phyloP scores from a whole-genome alignment of 2,329 filamentous ascomycete genomes.

The Leptodontidium sp. region DNA sequence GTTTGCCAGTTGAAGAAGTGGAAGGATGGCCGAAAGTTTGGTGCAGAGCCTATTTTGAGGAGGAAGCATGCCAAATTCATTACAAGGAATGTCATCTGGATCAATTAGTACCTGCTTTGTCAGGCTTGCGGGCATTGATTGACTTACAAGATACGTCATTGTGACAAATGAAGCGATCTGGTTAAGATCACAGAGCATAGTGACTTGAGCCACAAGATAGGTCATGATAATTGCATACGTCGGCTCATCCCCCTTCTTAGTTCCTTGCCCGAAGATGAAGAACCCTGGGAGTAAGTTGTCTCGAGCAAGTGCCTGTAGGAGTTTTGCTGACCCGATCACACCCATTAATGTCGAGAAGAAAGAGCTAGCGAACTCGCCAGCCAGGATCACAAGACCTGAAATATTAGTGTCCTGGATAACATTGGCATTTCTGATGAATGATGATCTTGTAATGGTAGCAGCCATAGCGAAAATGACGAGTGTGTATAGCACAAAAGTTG shows the following conservation, averaged over 20 bases:
- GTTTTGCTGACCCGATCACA: slow-evolving; percentile 83
- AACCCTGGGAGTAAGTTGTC: slow-evolving; percentile 83
- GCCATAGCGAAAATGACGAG: slow-evolving; percentile 82
- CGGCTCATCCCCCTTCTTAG: slow-evolving; percentile 76
- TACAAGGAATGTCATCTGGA: slow-evolving; percentile 84
- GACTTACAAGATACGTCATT: slow-evolving; percentile 79
- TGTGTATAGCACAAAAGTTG: slow-evolving; percentile 80
- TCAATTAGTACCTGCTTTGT: slow-evolving; percentile 12
- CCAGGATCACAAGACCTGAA: slow-evolving; percentile 76
- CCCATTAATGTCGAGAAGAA: slow-evolving; percentile 91
- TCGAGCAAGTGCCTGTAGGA: slow-evolving; percentile 82
- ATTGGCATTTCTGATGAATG: slow-evolving; percentile 73
- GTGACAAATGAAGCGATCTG: slow-evolving; percentile 90
- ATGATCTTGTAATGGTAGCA: slow-evolving; percentile 75
- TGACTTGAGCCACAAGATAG: slow-evolving; percentile 77
- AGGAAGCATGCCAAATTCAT: slow-evolving; percentile 89
- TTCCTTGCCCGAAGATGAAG: slow-evolving; percentile 76
- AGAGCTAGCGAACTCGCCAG: slow-evolving; percentile 83
- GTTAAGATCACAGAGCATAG: slow-evolving; percentile 84
- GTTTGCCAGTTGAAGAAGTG: slow-evolving; percentile 91
- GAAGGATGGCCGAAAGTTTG: slow-evolving; percentile 88
- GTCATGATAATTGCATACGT: slow-evolving; percentile 79
- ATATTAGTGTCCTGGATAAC: slow-evolving; percentile 83
- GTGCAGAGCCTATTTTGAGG: slow-evolving; percentile 85
- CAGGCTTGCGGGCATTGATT: background rate